phyloP scores from a whole-genome alignment of 331 rosid genomes.

The Stylosanthes scabra region DNA sequence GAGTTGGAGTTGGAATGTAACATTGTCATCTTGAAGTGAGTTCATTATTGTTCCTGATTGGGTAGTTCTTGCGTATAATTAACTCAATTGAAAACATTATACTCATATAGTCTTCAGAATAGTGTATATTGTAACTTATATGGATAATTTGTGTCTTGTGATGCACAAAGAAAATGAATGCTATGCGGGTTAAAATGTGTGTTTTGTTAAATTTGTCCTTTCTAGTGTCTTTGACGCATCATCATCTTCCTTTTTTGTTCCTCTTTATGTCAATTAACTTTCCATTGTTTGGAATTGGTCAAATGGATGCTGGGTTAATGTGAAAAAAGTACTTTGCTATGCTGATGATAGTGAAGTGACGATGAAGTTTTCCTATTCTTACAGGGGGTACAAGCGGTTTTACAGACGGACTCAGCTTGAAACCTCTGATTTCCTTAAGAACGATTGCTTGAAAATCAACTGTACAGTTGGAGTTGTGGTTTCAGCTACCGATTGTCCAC shows the following conservation, averaged over 20 bases:
- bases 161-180: not conserved
- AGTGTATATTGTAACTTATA: not conserved
- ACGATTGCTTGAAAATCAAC: conserved; percentile 76
- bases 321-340: conserved; percentile 7
- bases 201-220: not conserved
- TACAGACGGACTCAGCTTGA: conserved; percentile 72
- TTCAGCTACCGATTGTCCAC: conserved; percentile 64
- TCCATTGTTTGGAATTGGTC: not conserved
- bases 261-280: not conserved
- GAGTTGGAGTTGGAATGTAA: not conserved
- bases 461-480: conserved; percentile 91
- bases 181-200: not conserved
- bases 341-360: conserved; percentile 18
- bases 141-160: not conserved
- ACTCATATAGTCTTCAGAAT: conserved; percentile 1
- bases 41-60: conserved; percentile 9
- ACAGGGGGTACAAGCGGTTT: conserved; percentile 87
- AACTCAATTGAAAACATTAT: not conserved
- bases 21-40: conserved; percentile 1
- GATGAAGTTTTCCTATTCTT: conserved; percentile 23
- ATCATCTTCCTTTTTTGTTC: not conserved
- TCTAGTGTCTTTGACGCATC: not conserved
- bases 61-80: conserved; percentile 5
- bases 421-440: conserved; percentile 72
- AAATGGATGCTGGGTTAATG: conserved; percentile 20